These are phyloP conservation scores for Gastrolobium bilobum DNA, from an alignment of 306 rosid genomes.

Conservation along the genomic window DNA sequence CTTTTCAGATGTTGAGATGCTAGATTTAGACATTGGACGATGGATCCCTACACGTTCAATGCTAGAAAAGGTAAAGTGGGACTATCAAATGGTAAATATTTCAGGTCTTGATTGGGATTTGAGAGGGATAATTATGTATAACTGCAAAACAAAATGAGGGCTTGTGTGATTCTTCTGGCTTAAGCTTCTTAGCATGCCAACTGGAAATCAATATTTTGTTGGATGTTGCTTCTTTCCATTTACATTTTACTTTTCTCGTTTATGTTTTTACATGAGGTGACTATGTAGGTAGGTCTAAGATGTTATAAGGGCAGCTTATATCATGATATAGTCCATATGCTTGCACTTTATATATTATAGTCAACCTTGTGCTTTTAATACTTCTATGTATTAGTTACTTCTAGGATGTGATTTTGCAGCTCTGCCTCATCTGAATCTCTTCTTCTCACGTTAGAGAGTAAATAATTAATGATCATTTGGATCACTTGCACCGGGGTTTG, in stretches of 20 bases:
- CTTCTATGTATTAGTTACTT: slow-evolving; percentile 22
- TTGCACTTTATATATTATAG: neutral
- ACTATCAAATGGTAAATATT: slow-evolving; percentile 37
- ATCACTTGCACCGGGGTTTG: neutral
- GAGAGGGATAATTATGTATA: slow-evolving; percentile 35
- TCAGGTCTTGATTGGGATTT: slow-evolving; percentile 35
- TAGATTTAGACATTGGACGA: slow-evolving; percentile 83
- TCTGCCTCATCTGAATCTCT: neutral
- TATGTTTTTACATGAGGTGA: neutral
- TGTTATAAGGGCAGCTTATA: slow-evolving; percentile 9
- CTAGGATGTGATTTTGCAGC: slow-evolving; percentile 23
- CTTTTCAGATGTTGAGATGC: slow-evolving; percentile 89
- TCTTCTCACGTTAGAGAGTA: neutral
- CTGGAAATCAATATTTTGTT: slow-evolving; percentile 1
- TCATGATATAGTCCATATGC: slow-evolving; percentile 3
- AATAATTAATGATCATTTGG: slow-evolving; percentile 19
- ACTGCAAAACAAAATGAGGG: slow-evolving; percentile 13
- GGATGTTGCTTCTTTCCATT: slow-evolving; percentile 20
- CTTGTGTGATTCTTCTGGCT: slow-evolving; percentile 28
- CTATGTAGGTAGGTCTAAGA: slow-evolving; percentile 17
- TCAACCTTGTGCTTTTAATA: neutral
- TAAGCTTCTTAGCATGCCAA: slow-evolving; percentile 35
- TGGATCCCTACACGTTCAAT: slow-evolving; percentile 84
- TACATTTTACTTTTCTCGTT: neutral
- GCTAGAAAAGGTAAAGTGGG: slow-evolving; percentile 72